Evolutionary conservation across 805 yeast genomes (phyloP).

Genomic region (Cyberlindnera euphorbiiphila): DNA sequence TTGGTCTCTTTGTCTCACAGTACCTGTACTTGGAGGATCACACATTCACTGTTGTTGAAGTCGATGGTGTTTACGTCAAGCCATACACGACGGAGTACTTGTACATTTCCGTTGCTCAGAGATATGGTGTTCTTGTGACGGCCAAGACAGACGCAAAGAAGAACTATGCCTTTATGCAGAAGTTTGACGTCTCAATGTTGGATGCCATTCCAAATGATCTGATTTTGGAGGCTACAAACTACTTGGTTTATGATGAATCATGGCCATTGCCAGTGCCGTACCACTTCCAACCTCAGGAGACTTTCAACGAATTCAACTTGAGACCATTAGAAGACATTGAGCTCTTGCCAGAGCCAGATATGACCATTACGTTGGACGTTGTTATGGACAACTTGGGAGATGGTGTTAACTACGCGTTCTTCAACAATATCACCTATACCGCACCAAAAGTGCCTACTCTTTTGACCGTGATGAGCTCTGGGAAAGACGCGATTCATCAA

Average conservation of each 20-base stretch:
- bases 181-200: slow-evolving; percentile 62
- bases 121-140: slow-evolving; percentile 65
- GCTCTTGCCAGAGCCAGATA: slow-evolving; percentile 57
- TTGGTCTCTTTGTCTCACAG: slow-evolving; percentile 74
- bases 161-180: slow-evolving; percentile 60
- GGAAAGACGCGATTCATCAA: slow-evolving; percentile 50
- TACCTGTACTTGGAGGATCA: slow-evolving; percentile 67
- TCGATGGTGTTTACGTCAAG: slow-evolving; percentile 67
- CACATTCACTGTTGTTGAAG: slow-evolving; percentile 65
- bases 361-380: slow-evolving; percentile 53
- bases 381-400: slow-evolving; percentile 78
- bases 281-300: slow-evolving; percentile 14
- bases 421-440: slow-evolving; percentile 79
- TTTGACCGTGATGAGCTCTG: slow-evolving; percentile 72
- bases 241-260: slow-evolving; percentile 44
- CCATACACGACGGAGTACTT: slow-evolving; percentile 52
- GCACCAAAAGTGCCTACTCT: slow-evolving; percentile 85
- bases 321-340: slow-evolving; percentile 41
- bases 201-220: slow-evolving; percentile 63
- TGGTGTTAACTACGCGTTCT: slow-evolving; percentile 95
- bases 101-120: slow-evolving; percentile 75
- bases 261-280: slow-evolving; percentile 29
- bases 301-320: slow-evolving; percentile 35
- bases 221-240: slow-evolving; percentile 50
- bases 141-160: slow-evolving; percentile 43